phyloP scores from a whole-genome alignment of 305 asterid species.

The Petunia hybrid region DNA sequence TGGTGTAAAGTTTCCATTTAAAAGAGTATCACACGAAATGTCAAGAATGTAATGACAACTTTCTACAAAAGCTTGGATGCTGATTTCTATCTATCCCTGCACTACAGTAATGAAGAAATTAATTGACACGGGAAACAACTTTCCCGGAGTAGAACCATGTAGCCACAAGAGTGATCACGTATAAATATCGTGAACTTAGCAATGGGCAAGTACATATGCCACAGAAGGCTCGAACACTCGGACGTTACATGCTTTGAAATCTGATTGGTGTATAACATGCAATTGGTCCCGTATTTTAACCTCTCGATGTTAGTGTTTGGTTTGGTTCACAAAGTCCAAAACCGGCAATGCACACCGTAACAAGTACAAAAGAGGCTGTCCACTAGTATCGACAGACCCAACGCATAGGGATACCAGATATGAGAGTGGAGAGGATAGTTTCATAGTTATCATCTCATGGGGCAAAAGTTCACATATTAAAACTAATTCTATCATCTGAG shows the following conservation, averaged over 20 bases:
- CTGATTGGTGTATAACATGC: neutral
- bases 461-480: neutral
- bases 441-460: neutral
- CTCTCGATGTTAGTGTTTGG: neutral
- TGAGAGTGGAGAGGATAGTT: neutral
- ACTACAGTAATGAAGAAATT: no score
- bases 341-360: neutral
- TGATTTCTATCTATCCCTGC: no score
- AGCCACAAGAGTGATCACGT: no score
- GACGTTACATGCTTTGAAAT: neutral
- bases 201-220: neutral
- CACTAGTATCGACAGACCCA: neutral
- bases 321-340: neutral
- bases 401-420: neutral
- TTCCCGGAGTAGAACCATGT: no score
- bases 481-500: constrained; percentile 20
- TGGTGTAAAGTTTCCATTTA: no score
- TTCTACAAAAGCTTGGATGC: no score
- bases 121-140: no score
- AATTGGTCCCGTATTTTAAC: neutral
- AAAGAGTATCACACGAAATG: no score
- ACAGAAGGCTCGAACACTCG: no score
- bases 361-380: neutral
- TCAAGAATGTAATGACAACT: no score
- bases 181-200: no score